A percentile compares a stretch with the other conserved stretches of the same genome.
These are phyloP conservation scores for Tarenaya hassleriana DNA, from an alignment of 345 rosid genomes.

Conservation along the genomic window DNA sequence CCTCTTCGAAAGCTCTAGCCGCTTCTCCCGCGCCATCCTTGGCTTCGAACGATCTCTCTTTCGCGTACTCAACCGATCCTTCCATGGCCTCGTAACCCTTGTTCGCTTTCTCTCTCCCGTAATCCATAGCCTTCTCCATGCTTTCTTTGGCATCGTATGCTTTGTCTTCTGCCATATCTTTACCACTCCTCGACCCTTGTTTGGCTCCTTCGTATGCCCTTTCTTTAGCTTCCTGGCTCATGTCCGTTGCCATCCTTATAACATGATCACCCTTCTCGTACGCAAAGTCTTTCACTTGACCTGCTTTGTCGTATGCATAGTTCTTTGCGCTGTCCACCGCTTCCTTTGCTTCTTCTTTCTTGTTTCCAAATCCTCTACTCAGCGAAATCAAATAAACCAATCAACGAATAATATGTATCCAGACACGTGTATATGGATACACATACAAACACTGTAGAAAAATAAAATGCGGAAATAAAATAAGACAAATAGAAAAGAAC, in stretches of 20 bases:
- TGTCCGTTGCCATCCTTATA: constrained; percentile 20
- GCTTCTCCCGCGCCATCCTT: constrained; percentile 15
- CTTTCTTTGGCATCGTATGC: constrained; percentile 25
- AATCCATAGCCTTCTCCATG: constrained; percentile 12
- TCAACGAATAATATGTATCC: neutral
- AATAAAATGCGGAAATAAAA: too few relatives aligned
- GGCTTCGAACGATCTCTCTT: too few relatives aligned
- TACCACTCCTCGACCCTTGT: constrained; percentile 18
- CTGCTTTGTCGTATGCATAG: constrained; percentile 2
- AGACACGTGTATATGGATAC: too few relatives aligned
- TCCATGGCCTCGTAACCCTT: constrained; percentile 12
- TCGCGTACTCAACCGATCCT: too few relatives aligned
- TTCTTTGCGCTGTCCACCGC: constrained; percentile 12
- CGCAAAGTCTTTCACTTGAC: constrained; percentile 5
- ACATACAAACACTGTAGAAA: too few relatives aligned
- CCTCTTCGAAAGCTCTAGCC: constrained; percentile 12
- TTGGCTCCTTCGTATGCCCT: constrained; percentile 9
- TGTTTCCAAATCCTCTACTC: constrained; percentile 23
- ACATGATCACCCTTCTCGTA: constrained; percentile 17
- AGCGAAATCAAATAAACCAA: neutral
- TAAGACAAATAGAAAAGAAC: too few relatives aligned
- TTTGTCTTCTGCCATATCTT: constrained; percentile 22
- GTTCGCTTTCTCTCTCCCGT: constrained; percentile 25
- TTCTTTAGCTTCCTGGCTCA: constrained; percentile 15
- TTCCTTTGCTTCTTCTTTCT: constrained; percentile 24